phyloP scores from a whole-genome alignment of 306 rosid species.

The Cicer pinnatifidum region DNA sequence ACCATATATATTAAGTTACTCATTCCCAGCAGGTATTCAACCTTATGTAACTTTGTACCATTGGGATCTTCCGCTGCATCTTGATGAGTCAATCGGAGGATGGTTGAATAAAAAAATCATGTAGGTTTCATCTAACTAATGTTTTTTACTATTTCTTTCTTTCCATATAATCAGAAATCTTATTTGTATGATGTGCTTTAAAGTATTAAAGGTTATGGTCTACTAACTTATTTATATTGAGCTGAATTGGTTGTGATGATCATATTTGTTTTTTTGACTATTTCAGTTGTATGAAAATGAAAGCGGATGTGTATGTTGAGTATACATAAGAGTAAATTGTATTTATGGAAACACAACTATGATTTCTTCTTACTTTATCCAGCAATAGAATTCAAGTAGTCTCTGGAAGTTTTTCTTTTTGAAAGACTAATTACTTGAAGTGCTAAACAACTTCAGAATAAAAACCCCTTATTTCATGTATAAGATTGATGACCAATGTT shows the following conservation, averaged over 20 bases:
- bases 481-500: too few relatives aligned
- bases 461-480: too few relatives aligned
- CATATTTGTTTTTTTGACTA: slow-evolving; percentile 1
- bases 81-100: slow-evolving; percentile 81
- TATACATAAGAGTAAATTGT: not conserved
- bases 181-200: slow-evolving; percentile 18
- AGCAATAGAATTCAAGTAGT: not conserved
- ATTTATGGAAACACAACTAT: not conserved
- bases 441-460: too few relatives aligned
- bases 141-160: slow-evolving; percentile 22
- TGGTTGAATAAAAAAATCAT: slow-evolving; percentile 80
- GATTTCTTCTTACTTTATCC: slow-evolving; percentile 14
- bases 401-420: too few relatives aligned
- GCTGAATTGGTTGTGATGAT: slow-evolving; percentile 6
- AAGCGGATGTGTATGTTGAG: slow-evolving; percentile 1
- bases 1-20: slow-evolving; percentile 36
- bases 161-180: slow-evolving; percentile 1
- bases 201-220: slow-evolving; percentile 25
- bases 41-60: slow-evolving; percentile 89
- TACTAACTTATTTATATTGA: not conserved
- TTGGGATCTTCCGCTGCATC: slow-evolving; percentile 98
- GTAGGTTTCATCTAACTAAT: slow-evolving; percentile 55
- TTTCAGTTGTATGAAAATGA: not conserved
- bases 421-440: too few relatives aligned
- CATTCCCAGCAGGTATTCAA: slow-evolving; percentile 68